A percentile compares a stretch with the other conserved stretches of the same genome.
Evolutionary conservation across 306 rosid genomes (phyloP).

Genomic region (Abrus pulchellus): DNA sequence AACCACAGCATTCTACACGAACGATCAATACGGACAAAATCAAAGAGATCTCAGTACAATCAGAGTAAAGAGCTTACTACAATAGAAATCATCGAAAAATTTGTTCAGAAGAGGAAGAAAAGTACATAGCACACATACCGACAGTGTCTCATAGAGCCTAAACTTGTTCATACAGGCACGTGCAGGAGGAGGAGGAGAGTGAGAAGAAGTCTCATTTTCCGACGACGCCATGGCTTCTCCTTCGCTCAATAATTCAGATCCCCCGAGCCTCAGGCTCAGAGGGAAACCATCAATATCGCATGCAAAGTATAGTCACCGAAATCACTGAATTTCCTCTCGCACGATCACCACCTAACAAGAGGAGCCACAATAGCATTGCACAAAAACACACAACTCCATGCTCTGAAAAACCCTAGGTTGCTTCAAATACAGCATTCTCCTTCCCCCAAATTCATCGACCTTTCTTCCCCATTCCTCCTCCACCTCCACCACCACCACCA

Average conservation of each 20-base stretch:
- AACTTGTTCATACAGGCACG: slow-evolving; percentile 73
- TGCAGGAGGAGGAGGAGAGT: slow-evolving; percentile 42
- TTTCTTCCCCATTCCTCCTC: slow-evolving; percentile 34
- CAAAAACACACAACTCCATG: slow-evolving; percentile 38
- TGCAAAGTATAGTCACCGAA: slow-evolving; percentile 48
- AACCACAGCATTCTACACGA: background rate
- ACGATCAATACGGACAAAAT: slow-evolving; percentile 38
- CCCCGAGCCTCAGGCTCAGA: slow-evolving; percentile 95
- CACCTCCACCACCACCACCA: slow-evolving; percentile 3
- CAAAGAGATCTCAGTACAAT: slow-evolving; percentile 39
- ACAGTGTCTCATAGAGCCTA: slow-evolving; percentile 85
- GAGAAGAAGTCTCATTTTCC: slow-evolving; percentile 60
- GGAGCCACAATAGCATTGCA: slow-evolving; percentile 27
- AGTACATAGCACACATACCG: slow-evolving; percentile 70
- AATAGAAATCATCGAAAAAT: background rate
- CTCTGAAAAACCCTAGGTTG: slow-evolving; percentile 61
- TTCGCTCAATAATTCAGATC: slow-evolving; percentile 53
- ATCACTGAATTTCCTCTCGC: slow-evolving; percentile 10
- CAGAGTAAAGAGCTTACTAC: slow-evolving; percentile 24
- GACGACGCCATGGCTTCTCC: slow-evolving; percentile 67
- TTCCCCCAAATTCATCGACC: slow-evolving; percentile 27
- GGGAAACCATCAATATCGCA: slow-evolving; percentile 76
- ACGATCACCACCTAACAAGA: slow-evolving; percentile 43
- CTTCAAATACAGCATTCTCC: slow-evolving; percentile 81
- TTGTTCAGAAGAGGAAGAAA: background rate